A percentile compares a stretch with the other conserved stretches of the same genome.
These are phyloP conservation scores for Calocybe gangraenosa DNA, from an alignment of 768 basidiomycete genomes.

Conservation along the genomic window DNA sequence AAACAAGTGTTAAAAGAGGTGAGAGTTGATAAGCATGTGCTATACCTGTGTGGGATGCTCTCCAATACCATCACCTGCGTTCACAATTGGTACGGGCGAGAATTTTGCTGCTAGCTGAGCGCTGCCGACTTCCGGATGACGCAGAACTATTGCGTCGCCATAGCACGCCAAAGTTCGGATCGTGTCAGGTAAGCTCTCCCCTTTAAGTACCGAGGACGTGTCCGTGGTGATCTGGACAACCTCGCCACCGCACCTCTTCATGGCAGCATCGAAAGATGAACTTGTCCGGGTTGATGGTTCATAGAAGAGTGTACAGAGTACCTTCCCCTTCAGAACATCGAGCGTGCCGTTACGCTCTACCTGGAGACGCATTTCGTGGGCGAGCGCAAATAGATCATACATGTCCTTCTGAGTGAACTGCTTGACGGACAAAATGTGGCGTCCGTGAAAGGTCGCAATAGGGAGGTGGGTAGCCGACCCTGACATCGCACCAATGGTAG, in stretches of 20 bases:
- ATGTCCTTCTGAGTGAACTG: conserved; percentile 88
- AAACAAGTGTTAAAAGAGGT: conserved; percentile 4
- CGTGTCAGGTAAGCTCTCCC: conserved; percentile 90
- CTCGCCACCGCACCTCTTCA: conserved; percentile 97
- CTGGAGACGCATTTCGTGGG: conserved; percentile 94
- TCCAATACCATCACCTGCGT: conserved; percentile 95
- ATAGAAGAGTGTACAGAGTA: conserved; percentile 91
- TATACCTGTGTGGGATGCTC: conserved; percentile 94
- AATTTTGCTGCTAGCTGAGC: conserved; percentile 95
- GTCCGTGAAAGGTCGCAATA: conserved; percentile 87
- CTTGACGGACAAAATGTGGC: conserved; percentile 92
- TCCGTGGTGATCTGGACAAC: conserved; percentile 84
- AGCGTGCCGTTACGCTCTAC: conserved; percentile 88
- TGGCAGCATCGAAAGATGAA: conserved; percentile 95
- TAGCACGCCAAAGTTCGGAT: conserved; percentile 94
- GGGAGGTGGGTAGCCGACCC: conserved; percentile 38
- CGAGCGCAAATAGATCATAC: conserved; percentile 90
- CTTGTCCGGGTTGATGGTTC: conserved; percentile 97
- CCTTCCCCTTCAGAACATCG: conserved; percentile 86
- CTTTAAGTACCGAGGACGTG: conserved; percentile 86
- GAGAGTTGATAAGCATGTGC: conserved; percentile 4
- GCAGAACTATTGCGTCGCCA: conserved; percentile 89
- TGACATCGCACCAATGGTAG: conserved; percentile 20
- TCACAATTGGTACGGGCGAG: conserved; percentile 93
- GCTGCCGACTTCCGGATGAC: conserved; percentile 92